Percentiles rank a stretch among this genome's conserved stretches.
These are phyloP conservation scores for Harringtonia lauricola DNA, from an alignment of 2,329 filamentous ascomycete genomes.

Conservation along the genomic window DNA sequence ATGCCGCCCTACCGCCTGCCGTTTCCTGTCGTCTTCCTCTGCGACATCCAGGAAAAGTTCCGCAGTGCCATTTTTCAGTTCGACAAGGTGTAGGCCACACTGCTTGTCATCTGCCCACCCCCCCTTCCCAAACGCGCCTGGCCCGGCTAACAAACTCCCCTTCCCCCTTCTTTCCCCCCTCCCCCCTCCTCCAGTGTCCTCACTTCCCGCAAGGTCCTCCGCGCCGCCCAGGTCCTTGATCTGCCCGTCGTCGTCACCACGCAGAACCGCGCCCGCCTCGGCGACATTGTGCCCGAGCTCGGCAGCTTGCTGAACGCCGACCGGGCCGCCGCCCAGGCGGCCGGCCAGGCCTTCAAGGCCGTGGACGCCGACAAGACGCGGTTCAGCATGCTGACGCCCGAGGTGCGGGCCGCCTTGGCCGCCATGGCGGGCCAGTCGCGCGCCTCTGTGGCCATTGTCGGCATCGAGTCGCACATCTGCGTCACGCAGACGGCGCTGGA, in stretches of 20 bases:
- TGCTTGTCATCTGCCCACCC: not conserved
- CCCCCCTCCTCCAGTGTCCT: slow-evolving; percentile 35
- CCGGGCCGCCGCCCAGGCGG: slow-evolving; percentile 25
- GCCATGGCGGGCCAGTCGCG: too few species aligned
- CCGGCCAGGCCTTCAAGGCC: not conserved
- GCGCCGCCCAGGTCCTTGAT: slow-evolving; percentile 50
- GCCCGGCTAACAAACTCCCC: too few species aligned
- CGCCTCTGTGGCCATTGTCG: slow-evolving; percentile 59
- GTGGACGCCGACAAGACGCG: slow-evolving; percentile 68
- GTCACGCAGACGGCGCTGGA: slow-evolving; percentile 87
- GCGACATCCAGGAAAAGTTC: slow-evolving; percentile 93
- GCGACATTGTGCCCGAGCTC: slow-evolving; percentile 68
- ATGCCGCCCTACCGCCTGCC: slow-evolving; percentile 1
- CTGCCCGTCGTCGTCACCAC: slow-evolving; percentile 82
- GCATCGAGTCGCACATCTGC: slow-evolving; percentile 91
- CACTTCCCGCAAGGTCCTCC: slow-evolving; percentile 59
- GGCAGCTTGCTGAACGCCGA: slow-evolving; percentile 39
- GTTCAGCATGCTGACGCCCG: slow-evolving; percentile 78
- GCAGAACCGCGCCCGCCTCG: slow-evolving; percentile 68
- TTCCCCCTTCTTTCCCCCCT: too few species aligned
- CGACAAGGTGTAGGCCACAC: slow-evolving; percentile 54
- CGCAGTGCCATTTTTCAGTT: slow-evolving; percentile 74
- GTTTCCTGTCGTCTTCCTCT: slow-evolving; percentile 50
- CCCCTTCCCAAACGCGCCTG: not conserved
- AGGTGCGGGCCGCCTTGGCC: slow-evolving; percentile 38